Evolutionary conservation across 2,329 filamentous ascomycete genomes (phyloP), one percentile per base, ranked within the genome.

Genomic region (Exophiala bonariae): DNA sequence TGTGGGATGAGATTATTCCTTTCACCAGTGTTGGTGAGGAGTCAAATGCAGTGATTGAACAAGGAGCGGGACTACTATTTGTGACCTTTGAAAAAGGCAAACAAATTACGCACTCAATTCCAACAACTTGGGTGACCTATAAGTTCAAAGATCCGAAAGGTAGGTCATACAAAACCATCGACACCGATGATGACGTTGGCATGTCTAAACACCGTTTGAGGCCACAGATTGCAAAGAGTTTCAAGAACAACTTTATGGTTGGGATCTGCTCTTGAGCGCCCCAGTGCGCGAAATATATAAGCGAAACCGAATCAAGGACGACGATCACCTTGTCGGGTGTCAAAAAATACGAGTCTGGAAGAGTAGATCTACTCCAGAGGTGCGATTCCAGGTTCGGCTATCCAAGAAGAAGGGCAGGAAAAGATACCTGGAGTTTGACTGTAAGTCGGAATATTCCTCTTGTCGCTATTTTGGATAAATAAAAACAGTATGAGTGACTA

Each of bases 1-100:
- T 38, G 7, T 47, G 38, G 44, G 44, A 47, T 14, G 35, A 38
- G 20, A 48, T 48, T n/a, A 48, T 48, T 9, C 45, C 45, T 7
- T 48, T 37, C 18, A 38, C 33, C 14, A 43, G 37, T 19, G 38
- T 32, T 20, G 40, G 39, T 7, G 45, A 48, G 10, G 33, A 48
- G 33, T 22, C 23, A n/a, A 39, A 13, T 8, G 45, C 45, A 20
- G 40, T 38, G 17, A 18, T 43, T 1, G 45, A 43, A 18, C 40
- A 48, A 28, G 45, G 40, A 3, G 39, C 42, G 11, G 45, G 45
- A 19, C 23, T 48, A 9, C 32, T 40, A 14, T 44, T 48, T 33
- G 37, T 43, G 38, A 48, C 40, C 10, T 42, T 48, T 19, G 39
- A 48, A 26, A n/a, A 19, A 14, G 38, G 45, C 18, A 23, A 37